Conservation (phyloP, 768 basidiomycete genomes). For the Boletus vermiculosoides region DNA sequence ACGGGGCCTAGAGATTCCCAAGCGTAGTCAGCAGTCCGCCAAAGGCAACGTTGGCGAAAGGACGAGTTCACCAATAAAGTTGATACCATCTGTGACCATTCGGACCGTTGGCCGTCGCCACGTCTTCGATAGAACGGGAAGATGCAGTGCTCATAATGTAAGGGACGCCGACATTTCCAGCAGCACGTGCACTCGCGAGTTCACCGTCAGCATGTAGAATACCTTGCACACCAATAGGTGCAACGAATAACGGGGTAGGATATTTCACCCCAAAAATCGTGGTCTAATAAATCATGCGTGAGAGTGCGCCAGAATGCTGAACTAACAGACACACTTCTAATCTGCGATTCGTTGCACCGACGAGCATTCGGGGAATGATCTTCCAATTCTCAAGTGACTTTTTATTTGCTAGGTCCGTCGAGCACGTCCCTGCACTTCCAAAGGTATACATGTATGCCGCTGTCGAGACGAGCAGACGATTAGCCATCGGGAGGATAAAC, state of each 20-base stretch:
- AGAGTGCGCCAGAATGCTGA: neutral
- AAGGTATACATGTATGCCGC: constrained; percentile 73
- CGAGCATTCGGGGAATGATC: constrained; percentile 81
- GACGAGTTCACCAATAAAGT: constrained; percentile 61
- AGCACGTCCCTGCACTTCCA: constrained; percentile 71
- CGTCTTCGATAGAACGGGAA: constrained; percentile 68
- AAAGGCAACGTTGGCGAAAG: neutral
- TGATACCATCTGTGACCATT: constrained; percentile 75
- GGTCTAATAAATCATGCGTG: constrained; percentile 41
- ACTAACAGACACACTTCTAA: constrained; percentile 49
- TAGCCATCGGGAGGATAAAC: neutral
- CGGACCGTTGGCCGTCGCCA: constrained; percentile 66
- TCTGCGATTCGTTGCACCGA: constrained; percentile 53
- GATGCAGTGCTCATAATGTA: constrained; percentile 78
- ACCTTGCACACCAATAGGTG: constrained; percentile 78
- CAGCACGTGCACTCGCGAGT: constrained; percentile 66
- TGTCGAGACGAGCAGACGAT: constrained; percentile 26
- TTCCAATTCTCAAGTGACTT: constrained; percentile 63
- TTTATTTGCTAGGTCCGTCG: constrained; percentile 67
- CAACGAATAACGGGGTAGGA: constrained; percentile 60
- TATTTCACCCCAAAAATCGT: constrained; percentile 69
- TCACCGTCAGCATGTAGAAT: constrained; percentile 73
- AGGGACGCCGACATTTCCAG: constrained; percentile 58
- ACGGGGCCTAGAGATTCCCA: constrained; percentile 49
- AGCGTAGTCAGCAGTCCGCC: neutral